These are phyloP conservation scores for Xylaria sp. DNA, from an alignment of 2,329 filamentous ascomycete species.

Conservation along the genomic window DNA sequence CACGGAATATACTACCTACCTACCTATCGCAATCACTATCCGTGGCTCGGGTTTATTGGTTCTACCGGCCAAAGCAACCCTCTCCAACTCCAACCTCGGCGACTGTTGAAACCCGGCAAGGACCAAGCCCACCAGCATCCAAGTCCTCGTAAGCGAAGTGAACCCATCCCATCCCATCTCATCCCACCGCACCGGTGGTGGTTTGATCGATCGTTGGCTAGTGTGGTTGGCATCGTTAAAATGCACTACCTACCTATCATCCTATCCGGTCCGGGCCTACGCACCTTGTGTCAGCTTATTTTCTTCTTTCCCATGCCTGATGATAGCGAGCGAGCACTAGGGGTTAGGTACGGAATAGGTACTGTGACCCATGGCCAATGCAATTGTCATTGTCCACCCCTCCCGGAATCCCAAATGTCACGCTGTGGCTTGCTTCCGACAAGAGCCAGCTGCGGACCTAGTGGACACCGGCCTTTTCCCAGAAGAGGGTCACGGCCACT, in stretches of 20 bases:
- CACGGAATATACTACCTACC: constrained; percentile 9
- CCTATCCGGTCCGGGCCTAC: neutral
- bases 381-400: constrained; percentile 16
- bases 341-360: neutral
- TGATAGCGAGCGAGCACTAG: neutral
- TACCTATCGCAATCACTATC: constrained; percentile 13
- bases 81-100: constrained; percentile 21
- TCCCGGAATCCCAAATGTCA: constrained; percentile 17
- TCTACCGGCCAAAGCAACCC: constrained; percentile 14
- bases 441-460: neutral
- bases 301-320: constrained; percentile 11
- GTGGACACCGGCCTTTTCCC: constrained; percentile 10
- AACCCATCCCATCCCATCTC: neutral
- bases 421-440: constrained; percentile 22
- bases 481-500: neutral
- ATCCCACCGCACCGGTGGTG: constrained; percentile 9
- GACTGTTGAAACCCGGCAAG: constrained; percentile 21
- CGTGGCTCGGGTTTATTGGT: constrained; percentile 23
- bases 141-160: constrained; percentile 9
- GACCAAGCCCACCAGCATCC: constrained; percentile 17
- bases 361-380: constrained; percentile 8
- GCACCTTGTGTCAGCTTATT: neutral
- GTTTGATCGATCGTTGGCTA: constrained; percentile 3
- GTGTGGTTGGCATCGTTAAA: constrained; percentile 6
- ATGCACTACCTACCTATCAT: neutral